Percentiles rank a stretch among this genome's conserved stretches.
These are phyloP conservation scores for Inosperma sp. DNA, from an alignment of 768 basidiomycete species.

Conservation along the genomic window DNA sequence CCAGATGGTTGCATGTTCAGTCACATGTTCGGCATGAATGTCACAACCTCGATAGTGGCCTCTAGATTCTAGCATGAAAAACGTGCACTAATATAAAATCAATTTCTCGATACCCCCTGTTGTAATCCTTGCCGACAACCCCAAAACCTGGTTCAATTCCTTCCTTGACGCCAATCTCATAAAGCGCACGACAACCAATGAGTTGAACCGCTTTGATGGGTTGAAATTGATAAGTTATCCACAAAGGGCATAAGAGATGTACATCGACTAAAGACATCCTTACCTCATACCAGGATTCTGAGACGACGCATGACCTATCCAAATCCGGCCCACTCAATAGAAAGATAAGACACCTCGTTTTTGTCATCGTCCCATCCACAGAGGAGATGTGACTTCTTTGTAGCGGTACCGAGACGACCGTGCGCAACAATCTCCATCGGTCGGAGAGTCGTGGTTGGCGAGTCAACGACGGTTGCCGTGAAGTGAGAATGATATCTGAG, in stretches of 20 bases:
- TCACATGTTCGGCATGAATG: too few species aligned
- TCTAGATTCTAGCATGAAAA: too few species aligned
- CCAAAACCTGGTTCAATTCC: too few species aligned
- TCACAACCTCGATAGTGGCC: too few species aligned
- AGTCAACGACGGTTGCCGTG: slow-evolving; percentile 73
- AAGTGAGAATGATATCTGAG: slow-evolving; percentile 97
- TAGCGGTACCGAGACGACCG: slow-evolving; percentile 92
- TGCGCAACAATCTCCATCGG: slow-evolving; percentile 97
- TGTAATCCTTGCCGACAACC: too few species aligned
- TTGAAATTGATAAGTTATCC: too few species aligned
- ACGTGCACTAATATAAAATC: too few species aligned
- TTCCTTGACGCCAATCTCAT: too few species aligned
- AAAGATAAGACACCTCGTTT: slow-evolving; percentile 64
- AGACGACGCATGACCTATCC: slow-evolving; percentile 41
- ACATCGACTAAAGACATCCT: neutral
- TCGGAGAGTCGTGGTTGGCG: slow-evolving; percentile 51
- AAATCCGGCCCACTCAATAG: slow-evolving; percentile 90
- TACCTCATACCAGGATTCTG: neutral
- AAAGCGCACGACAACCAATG: too few species aligned
- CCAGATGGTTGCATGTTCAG: too few species aligned
- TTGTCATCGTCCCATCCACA: slow-evolving; percentile 82
- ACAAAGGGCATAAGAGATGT: neutral
- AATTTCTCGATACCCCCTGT: too few species aligned
- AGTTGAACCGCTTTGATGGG: too few species aligned
- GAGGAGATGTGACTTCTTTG: slow-evolving; percentile 91